A percentile compares a stretch with the other conserved stretches of the same genome.
Evolutionary conservation across 495 filamentous ascomycete species (phyloP).

Genomic region (Astrocystis sublimbata): DNA sequence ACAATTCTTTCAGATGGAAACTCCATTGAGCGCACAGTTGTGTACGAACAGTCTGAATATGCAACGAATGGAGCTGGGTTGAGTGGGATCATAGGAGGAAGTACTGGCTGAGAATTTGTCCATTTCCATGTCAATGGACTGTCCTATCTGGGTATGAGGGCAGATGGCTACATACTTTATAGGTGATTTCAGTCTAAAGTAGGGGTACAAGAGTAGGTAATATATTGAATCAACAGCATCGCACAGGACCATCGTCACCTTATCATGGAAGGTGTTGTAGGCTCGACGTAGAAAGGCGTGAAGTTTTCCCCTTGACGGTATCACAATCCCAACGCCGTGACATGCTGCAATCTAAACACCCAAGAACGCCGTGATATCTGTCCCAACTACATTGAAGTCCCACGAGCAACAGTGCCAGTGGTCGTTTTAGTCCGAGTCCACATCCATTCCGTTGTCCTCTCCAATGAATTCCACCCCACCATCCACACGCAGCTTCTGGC

Average conservation of each 20-base stretch:
- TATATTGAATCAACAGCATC: background rate
- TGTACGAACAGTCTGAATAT: background rate
- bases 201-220: background rate
- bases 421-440: slow-evolving; percentile 55
- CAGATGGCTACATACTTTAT: background rate
- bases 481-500: slow-evolving; percentile 63
- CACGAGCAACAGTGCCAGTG: slow-evolving; percentile 15
- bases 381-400: slow-evolving; percentile 28
- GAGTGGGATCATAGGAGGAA: background rate
- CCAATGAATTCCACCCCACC: slow-evolving; percentile 62
- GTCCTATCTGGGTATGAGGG: background rate
- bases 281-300: slow-evolving; percentile 7
- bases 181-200: background rate
- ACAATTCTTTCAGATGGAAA: background rate
- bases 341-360: slow-evolving; percentile 19
- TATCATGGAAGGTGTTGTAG: background rate
- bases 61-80: background rate
- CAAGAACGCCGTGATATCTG: slow-evolving; percentile 21
- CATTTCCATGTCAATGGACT: background rate
- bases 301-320: slow-evolving; percentile 3
- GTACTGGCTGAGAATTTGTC: background rate
- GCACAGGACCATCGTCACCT: slow-evolving; percentile 1
- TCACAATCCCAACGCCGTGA: slow-evolving; percentile 17
- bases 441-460: slow-evolving; percentile 61
- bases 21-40: background rate